A percentile compares a stretch with the other conserved stretches of the same genome.
Conservation (phyloP, 2,329 filamentous ascomycete species). For the Cladophialophora chaetospira region DNA sequence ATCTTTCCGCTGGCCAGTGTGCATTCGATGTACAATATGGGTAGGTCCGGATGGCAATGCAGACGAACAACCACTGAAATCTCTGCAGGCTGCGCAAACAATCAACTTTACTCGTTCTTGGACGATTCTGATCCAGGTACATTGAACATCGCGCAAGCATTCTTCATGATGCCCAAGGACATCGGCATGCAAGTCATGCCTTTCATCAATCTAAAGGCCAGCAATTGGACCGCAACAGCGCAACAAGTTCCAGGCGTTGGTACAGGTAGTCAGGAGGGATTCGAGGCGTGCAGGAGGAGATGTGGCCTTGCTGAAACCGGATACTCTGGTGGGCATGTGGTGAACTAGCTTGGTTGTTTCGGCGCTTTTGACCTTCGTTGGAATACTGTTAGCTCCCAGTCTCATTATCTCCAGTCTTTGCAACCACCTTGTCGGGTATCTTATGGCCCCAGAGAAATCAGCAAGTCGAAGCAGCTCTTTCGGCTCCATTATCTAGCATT, state of each 20-base stretch:
- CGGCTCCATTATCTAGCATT: neutral
- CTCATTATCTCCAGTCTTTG: neutral
- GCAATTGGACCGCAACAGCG: constrained; percentile 35
- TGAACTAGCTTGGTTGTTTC: neutral
- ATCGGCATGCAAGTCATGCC: constrained; percentile 48
- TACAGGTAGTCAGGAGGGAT: constrained; percentile 47
- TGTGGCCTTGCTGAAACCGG: constrained; percentile 11
- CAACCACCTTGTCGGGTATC: constrained; percentile 11
- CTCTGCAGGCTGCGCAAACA: constrained; percentile 42
- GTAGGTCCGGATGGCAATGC: no score
- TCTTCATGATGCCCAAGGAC: constrained; percentile 43
- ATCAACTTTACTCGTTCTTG: constrained; percentile 49
- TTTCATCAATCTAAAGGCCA: constrained; percentile 34
- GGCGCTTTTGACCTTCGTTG: neutral
- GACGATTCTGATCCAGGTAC: constrained; percentile 49
- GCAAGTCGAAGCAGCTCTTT: neutral
- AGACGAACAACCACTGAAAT: no score
- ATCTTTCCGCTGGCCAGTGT: constrained; percentile 50
- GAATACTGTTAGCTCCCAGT: neutral
- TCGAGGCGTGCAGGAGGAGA: constrained; percentile 39
- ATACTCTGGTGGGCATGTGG: neutral
- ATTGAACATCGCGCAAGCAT: constrained; percentile 44
- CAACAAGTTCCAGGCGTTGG: constrained; percentile 42
- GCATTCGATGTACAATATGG: constrained; percentile 52
- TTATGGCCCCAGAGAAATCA: constrained; percentile 14